phyloP scores from a whole-genome alignment of 2,329 filamentous ascomycete genomes.

The Celoporthe dispersa region DNA sequence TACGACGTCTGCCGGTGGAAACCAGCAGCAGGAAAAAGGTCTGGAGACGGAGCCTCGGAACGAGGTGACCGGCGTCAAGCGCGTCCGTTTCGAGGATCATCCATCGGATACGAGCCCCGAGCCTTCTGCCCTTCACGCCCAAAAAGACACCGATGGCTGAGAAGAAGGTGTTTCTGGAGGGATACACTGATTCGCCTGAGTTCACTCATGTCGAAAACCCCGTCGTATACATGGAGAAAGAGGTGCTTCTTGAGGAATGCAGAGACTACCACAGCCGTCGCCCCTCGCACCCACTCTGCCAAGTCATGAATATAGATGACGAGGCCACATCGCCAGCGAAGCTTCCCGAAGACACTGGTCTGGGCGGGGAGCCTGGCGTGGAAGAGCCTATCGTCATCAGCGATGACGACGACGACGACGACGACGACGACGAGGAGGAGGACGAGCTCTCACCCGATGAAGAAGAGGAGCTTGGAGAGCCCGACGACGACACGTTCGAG shows the following conservation, averaged over 20 bases:
- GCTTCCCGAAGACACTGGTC: no score
- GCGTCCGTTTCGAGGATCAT: background rate
- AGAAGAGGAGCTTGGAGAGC: slow-evolving; percentile 19
- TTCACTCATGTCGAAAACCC: slow-evolving; percentile 23
- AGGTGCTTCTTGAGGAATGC: slow-evolving; percentile 11
- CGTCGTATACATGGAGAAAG: slow-evolving; percentile 20
- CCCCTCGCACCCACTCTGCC: slow-evolving; percentile 11
- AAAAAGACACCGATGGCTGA: background rate
- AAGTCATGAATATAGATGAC: slow-evolving; percentile 9
- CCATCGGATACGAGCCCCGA: background rate
- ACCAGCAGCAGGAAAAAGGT: slow-evolving; percentile 3
- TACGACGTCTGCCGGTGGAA: slow-evolving; percentile 30
- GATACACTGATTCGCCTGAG: slow-evolving; percentile 25
- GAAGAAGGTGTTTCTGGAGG: slow-evolving; percentile 24
- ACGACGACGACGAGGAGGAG: background rate
- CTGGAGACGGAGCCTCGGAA: slow-evolving; percentile 6
- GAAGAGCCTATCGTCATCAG: background rate
- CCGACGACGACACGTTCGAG: slow-evolving; percentile 29
- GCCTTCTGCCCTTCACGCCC: background rate
- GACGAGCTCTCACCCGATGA: slow-evolving; percentile 10
- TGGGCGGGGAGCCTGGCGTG: background rate
- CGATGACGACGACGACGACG: background rate
- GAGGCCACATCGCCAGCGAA: background rate
- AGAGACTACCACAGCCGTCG: background rate
- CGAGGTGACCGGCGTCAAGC: background rate